Evolutionary conservation across 257 asterid genomes (phyloP).

Genomic region (Cruciata laevipes): DNA sequence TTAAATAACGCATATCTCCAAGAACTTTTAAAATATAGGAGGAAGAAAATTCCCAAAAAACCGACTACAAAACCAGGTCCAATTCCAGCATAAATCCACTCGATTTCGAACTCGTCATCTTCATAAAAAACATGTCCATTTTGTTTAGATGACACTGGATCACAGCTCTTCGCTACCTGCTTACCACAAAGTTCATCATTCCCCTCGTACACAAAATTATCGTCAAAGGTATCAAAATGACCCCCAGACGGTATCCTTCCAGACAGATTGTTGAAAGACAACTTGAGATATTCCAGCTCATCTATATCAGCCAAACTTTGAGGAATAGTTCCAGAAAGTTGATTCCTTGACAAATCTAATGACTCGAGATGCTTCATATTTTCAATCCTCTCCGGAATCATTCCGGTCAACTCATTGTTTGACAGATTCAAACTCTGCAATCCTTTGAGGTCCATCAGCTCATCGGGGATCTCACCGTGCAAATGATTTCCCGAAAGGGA

Average conservation of each 20-base stretch:
- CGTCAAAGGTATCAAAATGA: background rate
- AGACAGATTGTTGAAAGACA: too few species aligned
- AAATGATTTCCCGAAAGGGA: constrained; percentile 7
- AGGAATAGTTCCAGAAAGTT: constrained; percentile 19
- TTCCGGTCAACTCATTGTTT: background rate
- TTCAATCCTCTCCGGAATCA: constrained; percentile 18
- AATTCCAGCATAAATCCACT: constrained; percentile 6
- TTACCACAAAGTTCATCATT: constrained; percentile 3
- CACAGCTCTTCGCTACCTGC: background rate
- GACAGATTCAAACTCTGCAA: constrained; percentile 3
- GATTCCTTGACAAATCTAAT: too few species aligned
- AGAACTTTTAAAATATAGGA: background rate
- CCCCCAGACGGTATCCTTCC: too few species aligned
- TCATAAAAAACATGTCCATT: background rate
- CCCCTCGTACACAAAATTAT: constrained; percentile 1
- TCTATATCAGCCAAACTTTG: constrained; percentile 16
- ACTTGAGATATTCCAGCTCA: constrained; percentile 11
- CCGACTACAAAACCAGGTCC: constrained; percentile 24
- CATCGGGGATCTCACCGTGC: constrained; percentile 5
- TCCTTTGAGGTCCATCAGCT: background rate
- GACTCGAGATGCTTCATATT: constrained; percentile 16
- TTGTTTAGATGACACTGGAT: too few species aligned
- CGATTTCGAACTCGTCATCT: background rate
- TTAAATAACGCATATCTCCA: background rate
- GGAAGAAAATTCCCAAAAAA: constrained; percentile 12